Evolutionary conservation across 768 basidiomycete species (phyloP).

Genomic region (Gymnopilus dilepis): DNA sequence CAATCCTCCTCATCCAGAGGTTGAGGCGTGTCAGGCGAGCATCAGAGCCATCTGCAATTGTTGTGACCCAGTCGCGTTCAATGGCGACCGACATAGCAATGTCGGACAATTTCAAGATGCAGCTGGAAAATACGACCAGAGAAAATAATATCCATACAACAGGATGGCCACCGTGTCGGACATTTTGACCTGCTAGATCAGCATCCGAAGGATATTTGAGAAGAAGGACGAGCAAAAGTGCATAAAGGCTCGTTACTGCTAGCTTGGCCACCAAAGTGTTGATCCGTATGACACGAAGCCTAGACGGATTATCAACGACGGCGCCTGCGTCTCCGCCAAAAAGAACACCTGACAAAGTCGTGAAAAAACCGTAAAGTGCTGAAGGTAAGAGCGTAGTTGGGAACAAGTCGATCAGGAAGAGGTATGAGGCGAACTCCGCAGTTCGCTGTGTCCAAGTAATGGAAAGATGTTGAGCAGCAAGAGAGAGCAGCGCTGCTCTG

Average conservation of each 20-base stretch:
- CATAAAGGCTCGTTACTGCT: conserved; percentile 38
- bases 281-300: conserved; percentile 43
- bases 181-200: conserved; percentile 14
- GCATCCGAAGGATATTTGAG: conserved; percentile 9
- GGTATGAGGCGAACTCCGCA: conserved; percentile 47
- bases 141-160: conserved; percentile 37
- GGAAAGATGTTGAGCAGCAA: conserved; percentile 22
- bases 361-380: conserved; percentile 52
- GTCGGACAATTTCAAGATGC: conserved; percentile 43
- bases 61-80: conserved; percentile 56
- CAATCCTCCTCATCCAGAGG: conserved; percentile 44
- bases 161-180: conserved; percentile 15
- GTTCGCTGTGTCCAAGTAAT: conserved; percentile 39
- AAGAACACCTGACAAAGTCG: conserved; percentile 38
- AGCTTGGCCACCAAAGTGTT: conserved; percentile 47
- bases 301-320: conserved; percentile 44
- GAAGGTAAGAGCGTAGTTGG: conserved; percentile 50
- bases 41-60: conserved; percentile 42
- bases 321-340: conserved; percentile 47
- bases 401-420: conserved; percentile 48
- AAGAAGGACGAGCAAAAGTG: conserved; percentile 33
- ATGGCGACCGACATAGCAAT: conserved; percentile 49
- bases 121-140: conserved; percentile 37
- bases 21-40: conserved; percentile 46
- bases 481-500: conserved; percentile 12